Percentiles rank a stretch among this genome's conserved stretches.
These are phyloP conservation scores for Vanrija sp. DNA, from an alignment of 1,284 basidiomycete species.

Conservation along the genomic window DNA sequence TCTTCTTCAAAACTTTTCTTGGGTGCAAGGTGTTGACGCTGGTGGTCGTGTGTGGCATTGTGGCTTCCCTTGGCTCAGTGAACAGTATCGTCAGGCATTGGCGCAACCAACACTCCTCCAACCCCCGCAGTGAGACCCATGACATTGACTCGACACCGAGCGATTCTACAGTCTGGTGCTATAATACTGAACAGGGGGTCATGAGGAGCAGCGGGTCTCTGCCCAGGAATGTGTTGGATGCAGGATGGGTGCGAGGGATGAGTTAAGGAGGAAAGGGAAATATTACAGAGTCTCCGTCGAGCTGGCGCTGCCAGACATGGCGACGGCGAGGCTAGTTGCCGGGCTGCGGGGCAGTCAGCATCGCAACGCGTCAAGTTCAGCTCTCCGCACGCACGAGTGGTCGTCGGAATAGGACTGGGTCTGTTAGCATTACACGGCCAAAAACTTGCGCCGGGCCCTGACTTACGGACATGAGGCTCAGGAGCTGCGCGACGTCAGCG, in stretches of 20 bases:
- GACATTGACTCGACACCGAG: neutral
- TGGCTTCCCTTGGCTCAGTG: no score
- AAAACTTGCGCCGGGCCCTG: neutral
- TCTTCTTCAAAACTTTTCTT: no score
- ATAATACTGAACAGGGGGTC: neutral
- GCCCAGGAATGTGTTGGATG: neutral
- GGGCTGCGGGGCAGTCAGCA: neutral
- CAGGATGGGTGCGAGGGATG: neutral
- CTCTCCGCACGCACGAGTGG: conserved; percentile 44
- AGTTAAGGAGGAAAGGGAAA: neutral
- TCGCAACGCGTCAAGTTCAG: neutral
- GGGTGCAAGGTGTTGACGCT: neutral
- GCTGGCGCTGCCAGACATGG: neutral
- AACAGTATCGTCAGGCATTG: no score
- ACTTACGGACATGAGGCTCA: conserved; percentile 61
- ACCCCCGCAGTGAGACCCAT: no score
- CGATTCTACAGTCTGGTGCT: neutral
- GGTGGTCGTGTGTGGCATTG: neutral
- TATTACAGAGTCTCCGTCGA: neutral
- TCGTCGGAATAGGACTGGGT: conserved; percentile 51
- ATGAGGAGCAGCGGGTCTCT: neutral
- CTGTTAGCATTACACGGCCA: conserved; percentile 27
- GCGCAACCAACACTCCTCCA: no score
- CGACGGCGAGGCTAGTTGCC: neutral
- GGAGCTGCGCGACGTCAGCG: conserved; percentile 57